These are phyloP conservation scores for Saccharomycopsis selenospora DNA, from an alignment of 805 yeast species.

Conservation along the genomic window DNA sequence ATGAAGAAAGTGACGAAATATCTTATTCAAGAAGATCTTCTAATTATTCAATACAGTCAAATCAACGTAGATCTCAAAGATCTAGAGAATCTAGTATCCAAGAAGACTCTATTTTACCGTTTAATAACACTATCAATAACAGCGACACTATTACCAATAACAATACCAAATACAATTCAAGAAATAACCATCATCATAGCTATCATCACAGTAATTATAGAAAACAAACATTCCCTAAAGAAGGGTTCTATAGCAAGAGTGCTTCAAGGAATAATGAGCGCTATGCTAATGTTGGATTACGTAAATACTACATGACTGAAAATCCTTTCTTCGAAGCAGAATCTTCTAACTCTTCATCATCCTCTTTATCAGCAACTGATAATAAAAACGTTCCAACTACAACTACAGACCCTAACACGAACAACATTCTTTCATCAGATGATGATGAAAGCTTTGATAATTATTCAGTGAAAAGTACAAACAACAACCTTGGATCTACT, in stretches of 20 bases:
- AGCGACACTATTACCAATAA: no score
- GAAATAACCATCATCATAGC: background rate
- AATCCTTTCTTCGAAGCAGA: constrained; percentile 9
- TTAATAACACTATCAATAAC: no score
- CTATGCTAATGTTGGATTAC: constrained; percentile 14
- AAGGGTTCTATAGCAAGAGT: background rate
- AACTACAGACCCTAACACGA: background rate
- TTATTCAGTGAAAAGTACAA: background rate
- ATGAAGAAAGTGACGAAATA: constrained; percentile 18
- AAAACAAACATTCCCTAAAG: background rate
- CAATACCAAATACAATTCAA: background rate
- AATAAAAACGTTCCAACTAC: background rate
- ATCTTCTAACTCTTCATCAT: background rate
- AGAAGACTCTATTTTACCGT: background rate
- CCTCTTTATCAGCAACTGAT: background rate
- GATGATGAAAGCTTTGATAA: background rate
- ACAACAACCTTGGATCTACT: background rate
- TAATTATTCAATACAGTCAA: background rate
- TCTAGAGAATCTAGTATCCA: background rate
- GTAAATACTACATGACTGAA: constrained; percentile 14
- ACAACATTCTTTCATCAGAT: background rate
- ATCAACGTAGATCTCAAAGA: background rate
- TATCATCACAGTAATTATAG: background rate
- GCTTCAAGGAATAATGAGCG: constrained; percentile 5
- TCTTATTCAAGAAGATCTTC: background rate